A percentile compares a stretch with the other conserved stretches of the same genome.
phyloP scores from a whole-genome alignment of 1,284 basidiomycete genomes.

The Grifola frondosa region DNA sequence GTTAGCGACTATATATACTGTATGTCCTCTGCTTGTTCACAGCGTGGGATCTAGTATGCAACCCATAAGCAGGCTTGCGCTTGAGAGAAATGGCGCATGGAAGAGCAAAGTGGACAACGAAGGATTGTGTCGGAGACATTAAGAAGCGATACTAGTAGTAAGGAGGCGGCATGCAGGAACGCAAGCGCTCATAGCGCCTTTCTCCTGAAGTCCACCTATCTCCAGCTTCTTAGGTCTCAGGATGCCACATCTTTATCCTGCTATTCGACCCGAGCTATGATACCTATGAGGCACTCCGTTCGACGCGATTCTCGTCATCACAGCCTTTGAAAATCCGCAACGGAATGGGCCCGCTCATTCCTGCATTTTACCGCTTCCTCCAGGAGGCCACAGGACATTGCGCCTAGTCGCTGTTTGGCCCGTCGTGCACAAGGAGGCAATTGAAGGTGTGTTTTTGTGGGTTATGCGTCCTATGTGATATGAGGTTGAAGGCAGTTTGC shows the following conservation, averaged over 20 bases:
- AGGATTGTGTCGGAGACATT: too few relatives aligned
- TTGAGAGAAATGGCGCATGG: too few relatives aligned
- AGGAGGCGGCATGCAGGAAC: too few relatives aligned
- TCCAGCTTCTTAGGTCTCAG: constrained; percentile 88
- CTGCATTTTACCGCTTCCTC: constrained; percentile 84
- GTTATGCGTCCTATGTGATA: neutral
- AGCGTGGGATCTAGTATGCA: too few relatives aligned
- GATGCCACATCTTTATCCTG: constrained; percentile 92
- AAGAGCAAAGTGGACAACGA: too few relatives aligned
- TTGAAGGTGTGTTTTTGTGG: constrained; percentile 58
- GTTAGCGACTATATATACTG: too few relatives aligned
- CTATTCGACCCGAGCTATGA: constrained; percentile 88
- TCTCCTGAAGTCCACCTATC: constrained; percentile 3
- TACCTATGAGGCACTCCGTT: constrained; percentile 85
- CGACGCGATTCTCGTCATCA: constrained; percentile 85
- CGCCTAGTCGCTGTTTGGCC: constrained; percentile 89
- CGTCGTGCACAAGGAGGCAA: constrained; percentile 90
- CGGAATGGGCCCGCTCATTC: constrained; percentile 77
- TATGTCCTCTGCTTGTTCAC: too few relatives aligned
- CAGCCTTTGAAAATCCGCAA: constrained; percentile 86
- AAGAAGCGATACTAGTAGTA: too few relatives aligned
- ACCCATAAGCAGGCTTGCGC: too few relatives aligned
- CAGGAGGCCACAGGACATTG: constrained; percentile 94
- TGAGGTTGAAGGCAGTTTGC: neutral
- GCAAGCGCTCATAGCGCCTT: too few relatives aligned